A percentile compares a stretch with the other conserved stretches of the same genome.
Conservation (phyloP, 1,284 basidiomycete genomes). For the Erythrobasidium hasegawianum region DNA sequence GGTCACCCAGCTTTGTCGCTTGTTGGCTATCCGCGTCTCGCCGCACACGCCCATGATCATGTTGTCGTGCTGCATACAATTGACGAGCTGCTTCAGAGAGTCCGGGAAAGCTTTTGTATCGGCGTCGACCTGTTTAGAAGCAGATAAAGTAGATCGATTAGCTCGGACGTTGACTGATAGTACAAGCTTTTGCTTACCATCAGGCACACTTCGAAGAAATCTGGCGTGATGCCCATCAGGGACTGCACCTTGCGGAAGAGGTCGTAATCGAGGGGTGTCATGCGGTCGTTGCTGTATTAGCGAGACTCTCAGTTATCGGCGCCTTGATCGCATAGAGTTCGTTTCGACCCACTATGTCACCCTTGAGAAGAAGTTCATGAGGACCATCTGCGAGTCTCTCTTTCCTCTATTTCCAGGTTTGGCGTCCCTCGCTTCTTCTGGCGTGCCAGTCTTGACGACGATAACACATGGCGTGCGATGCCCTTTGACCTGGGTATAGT, state of each 20-base stretch:
- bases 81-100: conserved; percentile 80
- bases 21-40: conserved; percentile 97
- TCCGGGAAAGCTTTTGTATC: conserved; percentile 90
- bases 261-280: conserved; percentile 96
- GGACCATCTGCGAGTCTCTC: conserved; percentile 94
- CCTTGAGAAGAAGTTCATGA: conserved; percentile 99
- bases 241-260: conserved; percentile 94
- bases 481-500: conserved; percentile 80
- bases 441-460: conserved; percentile 91
- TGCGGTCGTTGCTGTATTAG: conserved; percentile 71
- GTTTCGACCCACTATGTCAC: conserved; percentile 67
- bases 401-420: conserved; percentile 99
- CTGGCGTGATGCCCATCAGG: conserved; percentile 98
- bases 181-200: conserved; percentile 64
- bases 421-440: conserved; percentile 71
- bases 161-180: background rate
- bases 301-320: background rate
- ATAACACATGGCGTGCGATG: conserved; percentile 92
- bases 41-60: conserved; percentile 99
- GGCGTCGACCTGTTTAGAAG: conserved; percentile 76
- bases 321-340: background rate
- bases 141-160: background rate
- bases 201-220: conserved; percentile 94
- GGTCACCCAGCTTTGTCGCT: conserved; percentile 95
- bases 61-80: conserved; percentile 96